Percentiles rank a stretch among this genome's conserved stretches.
Conservation (phyloP, 2,329 filamentous ascomycete genomes). For the Parastagonospora nodorum region DNA sequence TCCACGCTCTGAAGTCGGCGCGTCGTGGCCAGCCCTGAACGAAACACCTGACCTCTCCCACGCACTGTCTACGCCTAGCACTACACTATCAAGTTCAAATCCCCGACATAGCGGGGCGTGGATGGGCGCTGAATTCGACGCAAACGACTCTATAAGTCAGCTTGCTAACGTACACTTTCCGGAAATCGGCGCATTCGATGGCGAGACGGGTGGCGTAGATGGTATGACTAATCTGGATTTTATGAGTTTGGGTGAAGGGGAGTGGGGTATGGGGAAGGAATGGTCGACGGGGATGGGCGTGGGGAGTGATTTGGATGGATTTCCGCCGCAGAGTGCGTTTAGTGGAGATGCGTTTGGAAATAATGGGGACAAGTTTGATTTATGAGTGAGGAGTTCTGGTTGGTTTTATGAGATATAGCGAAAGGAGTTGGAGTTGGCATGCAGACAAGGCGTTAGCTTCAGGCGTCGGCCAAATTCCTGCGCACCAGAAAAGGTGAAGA, state of each 20-base stretch:
- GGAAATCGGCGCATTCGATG: slow-evolving; percentile 26
- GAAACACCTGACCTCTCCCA: slow-evolving; percentile 19
- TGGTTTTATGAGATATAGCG: too few relatives aligned
- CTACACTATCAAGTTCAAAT: slow-evolving; percentile 12
- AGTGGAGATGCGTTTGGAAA: slow-evolving; percentile 1
- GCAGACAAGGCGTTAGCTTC: too few relatives aligned
- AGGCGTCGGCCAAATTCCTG: too few relatives aligned
- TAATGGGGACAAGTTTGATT: neutral
- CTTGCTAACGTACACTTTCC: slow-evolving; percentile 42
- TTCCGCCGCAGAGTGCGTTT: slow-evolving; percentile 27
- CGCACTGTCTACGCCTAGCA: slow-evolving; percentile 12
- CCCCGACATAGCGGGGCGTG: slow-evolving; percentile 19
- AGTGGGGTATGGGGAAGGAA: slow-evolving; percentile 22
- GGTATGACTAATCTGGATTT: slow-evolving; percentile 39
- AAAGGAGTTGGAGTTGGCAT: too few relatives aligned
- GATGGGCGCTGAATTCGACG: slow-evolving; percentile 36
- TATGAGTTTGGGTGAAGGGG: slow-evolving; percentile 30
- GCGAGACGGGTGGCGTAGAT: slow-evolving; percentile 8
- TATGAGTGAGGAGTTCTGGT: neutral
- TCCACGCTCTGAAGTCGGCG: slow-evolving; percentile 29
- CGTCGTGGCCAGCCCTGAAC: slow-evolving; percentile 25
- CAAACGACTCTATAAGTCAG: slow-evolving; percentile 24
- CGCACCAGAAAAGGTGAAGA: too few relatives aligned
- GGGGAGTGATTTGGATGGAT: slow-evolving; percentile 37
- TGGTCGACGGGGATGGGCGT: slow-evolving; percentile 18